Evolutionary conservation across 768 basidiomycete species (phyloP).

Genomic region (Pleurotus salmoneostramineus): DNA sequence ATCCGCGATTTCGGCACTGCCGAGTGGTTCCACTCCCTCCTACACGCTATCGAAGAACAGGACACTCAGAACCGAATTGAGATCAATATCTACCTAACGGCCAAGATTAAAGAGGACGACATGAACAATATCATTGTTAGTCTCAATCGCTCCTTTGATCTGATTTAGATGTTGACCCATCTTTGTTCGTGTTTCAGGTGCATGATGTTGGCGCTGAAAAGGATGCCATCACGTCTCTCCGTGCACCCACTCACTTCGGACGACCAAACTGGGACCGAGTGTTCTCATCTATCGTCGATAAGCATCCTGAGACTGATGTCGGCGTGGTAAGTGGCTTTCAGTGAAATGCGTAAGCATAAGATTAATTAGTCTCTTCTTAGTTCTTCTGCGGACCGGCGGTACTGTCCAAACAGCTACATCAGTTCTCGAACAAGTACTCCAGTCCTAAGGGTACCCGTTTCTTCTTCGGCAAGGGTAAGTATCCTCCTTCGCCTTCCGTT

Average conservation of each 20-base stretch:
- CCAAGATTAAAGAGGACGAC: conserved; percentile 87
- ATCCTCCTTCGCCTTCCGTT: neutral
- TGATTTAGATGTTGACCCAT: neutral
- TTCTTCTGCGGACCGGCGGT: conserved; percentile 87
- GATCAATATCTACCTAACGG: conserved; percentile 92
- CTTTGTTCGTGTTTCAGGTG: conserved; percentile 33
- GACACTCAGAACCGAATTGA: conserved; percentile 84
- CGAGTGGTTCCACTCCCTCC: conserved; percentile 92
- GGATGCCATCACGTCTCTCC: conserved; percentile 85
- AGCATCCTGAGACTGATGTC: conserved; percentile 85
- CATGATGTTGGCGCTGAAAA: conserved; percentile 92
- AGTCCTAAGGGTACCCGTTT: conserved; percentile 74
- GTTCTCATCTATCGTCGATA: conserved; percentile 69
- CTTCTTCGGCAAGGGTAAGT: conserved; percentile 85
- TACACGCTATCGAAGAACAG: conserved; percentile 92
- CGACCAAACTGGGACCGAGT: conserved; percentile 83
- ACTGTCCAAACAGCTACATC: conserved; percentile 68
- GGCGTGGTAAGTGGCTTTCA: conserved; percentile 60
- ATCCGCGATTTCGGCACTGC: conserved; percentile 89
- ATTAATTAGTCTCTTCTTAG: conserved; percentile 19
- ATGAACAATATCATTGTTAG: conserved; percentile 87
- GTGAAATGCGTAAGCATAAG: neutral
- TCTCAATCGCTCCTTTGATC: conserved; percentile 7
- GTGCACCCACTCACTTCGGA: conserved; percentile 92
- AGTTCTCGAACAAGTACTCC: conserved; percentile 84